Conservation (phyloP, 2,329 filamentous ascomycete genomes). For the Amphichorda felina region DNA sequence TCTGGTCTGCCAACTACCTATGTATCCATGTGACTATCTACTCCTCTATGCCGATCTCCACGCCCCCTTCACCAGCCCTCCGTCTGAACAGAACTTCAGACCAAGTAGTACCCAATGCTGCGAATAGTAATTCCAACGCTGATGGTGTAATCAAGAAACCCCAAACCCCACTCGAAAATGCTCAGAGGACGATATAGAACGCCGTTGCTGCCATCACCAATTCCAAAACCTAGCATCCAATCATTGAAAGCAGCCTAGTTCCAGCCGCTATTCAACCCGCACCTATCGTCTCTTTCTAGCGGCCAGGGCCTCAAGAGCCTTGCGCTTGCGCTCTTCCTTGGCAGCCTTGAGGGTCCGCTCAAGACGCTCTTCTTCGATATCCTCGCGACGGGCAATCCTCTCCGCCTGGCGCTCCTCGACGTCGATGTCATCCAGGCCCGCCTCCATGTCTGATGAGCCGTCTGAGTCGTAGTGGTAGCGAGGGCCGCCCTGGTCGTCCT, state of each 20-base stretch:
- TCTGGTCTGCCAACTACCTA: too few relatives aligned
- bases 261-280: too few relatives aligned
- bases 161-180: background rate
- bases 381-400: conserved; percentile 52
- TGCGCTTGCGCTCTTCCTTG: conserved; percentile 43
- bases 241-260: too few relatives aligned
- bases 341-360: conserved; percentile 50
- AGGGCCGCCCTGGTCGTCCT: conserved; percentile 26
- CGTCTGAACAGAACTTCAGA: background rate
- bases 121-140: conserved; percentile 1
- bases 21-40: too few relatives aligned
- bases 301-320: conserved; percentile 23
- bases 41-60: background rate
- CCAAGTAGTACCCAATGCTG: too few relatives aligned
- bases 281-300: conserved; percentile 7
- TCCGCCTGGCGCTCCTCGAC: conserved; percentile 56
- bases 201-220: too few relatives aligned
- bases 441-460: conserved; percentile 67
- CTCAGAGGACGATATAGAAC: background rate
- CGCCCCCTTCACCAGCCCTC: background rate
- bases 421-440: conserved; percentile 61
- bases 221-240: too few relatives aligned
- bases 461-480: conserved; percentile 49
- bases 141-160: background rate
- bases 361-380: conserved; percentile 49